Evolutionary conservation across 148 eudicot species (phyloP), one percentile per base, ranked within the genome.

Genomic region (Fagopyrum esculentum): DNA sequence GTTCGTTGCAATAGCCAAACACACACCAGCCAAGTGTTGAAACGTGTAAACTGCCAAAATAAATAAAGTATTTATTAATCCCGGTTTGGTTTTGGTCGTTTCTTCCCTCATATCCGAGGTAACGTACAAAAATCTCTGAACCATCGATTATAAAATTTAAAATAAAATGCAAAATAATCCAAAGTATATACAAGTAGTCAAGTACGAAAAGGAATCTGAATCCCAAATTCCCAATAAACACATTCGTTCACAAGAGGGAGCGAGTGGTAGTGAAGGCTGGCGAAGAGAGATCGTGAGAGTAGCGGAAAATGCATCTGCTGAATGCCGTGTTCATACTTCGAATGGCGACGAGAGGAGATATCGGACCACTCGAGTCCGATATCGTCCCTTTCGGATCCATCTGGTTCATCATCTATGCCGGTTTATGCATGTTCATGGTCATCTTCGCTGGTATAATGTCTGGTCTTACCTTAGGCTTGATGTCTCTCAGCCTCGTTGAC

Each of bases 381-480:
- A 87, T 80, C 29, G 78, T 91, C 22, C 81, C 81, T 55, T 89
- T 94, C 51, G 96, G 96, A 16, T 82, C 86, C 13, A 56, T 80
- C 0, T 71, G 82, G 93, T 94, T 92, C 91, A 82, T 85, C 76
- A 83, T 87, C 6, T 89, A 87, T 82, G 93, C 96, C 5, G 95
- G 96, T 46, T 49, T 90, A 9, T 91, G 89, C 6, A 84, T 85
- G 57, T 2, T 88, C 2, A 81, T 94, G 71, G 97, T 94, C 2
- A 75, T 91, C 5, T 94, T 94, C 75, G 98, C 96, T 22, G 98
- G 98, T 12, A 88, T 93, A 2, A 93, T 93, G 98, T 93, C 98
- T 0, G 98, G 98, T 2, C 78, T 93, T 9, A 93, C 98, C 3
- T 73, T 93, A 55, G 98, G 98, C 1, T 77, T 94, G 76, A 94